phyloP scores from a whole-genome alignment of 208 protist genomes.

The Leishmania tropica region DNA sequence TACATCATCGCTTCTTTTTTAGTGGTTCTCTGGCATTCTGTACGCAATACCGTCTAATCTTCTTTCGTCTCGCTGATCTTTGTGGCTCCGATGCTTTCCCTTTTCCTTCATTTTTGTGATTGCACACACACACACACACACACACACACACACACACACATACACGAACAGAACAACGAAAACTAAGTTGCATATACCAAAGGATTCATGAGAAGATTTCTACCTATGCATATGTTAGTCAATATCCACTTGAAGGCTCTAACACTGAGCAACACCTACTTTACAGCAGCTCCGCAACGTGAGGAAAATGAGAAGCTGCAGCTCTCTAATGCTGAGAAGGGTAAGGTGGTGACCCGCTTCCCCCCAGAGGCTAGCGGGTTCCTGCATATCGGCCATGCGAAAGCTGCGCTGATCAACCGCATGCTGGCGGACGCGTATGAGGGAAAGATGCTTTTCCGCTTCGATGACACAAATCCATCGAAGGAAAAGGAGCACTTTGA shows the following conservation, averaged over 20 bases:
- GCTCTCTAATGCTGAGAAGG: conserved; percentile 82
- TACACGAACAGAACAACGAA: neutral
- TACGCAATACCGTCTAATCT: neutral
- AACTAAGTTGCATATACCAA: neutral
- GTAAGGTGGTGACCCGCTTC: conserved; percentile 96
- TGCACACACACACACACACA: neutral
- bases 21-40: neutral
- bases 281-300: conserved; percentile 21
- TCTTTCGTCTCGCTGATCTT: conserved; percentile 6
- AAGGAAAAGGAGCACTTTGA: conserved; percentile 98
- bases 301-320: conserved; percentile 73
- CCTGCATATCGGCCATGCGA: conserved; percentile 98
- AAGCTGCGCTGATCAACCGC: conserved; percentile 98
- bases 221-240: conserved; percentile 40
- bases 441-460: conserved; percentile 98
- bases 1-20: conserved; percentile 13
- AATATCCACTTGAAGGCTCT: conserved; percentile 78
- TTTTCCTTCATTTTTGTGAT: neutral
- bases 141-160: neutral
- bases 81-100: conserved; percentile 18
- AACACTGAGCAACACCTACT: conserved; percentile 60
- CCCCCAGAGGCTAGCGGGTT: conserved; percentile 98
- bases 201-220: conserved; percentile 53
- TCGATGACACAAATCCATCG: conserved; percentile 99
- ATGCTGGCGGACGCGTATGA: conserved; percentile 96